Conservation (phyloP, 192 early-diverging fungal genomes). For the Mortierella hygrophila region DNA sequence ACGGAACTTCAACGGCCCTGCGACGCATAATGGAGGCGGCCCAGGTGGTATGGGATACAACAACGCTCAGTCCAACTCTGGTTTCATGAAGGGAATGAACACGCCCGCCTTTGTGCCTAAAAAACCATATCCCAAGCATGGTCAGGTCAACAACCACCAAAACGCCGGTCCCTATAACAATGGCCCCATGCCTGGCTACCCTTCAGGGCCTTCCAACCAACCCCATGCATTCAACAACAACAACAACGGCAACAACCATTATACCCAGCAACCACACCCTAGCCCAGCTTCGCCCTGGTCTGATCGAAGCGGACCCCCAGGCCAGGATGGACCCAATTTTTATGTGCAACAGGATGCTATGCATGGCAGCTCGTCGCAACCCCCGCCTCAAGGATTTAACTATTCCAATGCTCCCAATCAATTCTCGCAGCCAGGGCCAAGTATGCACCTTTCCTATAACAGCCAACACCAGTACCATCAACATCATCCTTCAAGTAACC, state of each 20-base stretch:
- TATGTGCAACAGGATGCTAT: slow-evolving; percentile 22
- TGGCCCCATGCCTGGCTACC: slow-evolving; percentile 3
- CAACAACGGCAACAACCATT: slow-evolving; percentile 20
- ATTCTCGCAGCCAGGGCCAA: slow-evolving; percentile 12
- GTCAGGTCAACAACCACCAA: background rate
- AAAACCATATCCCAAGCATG: slow-evolving; percentile 24
- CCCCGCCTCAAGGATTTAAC: slow-evolving; percentile 10
- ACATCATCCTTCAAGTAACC: slow-evolving; percentile 16
- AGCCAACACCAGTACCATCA: slow-evolving; percentile 11
- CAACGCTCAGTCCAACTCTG: slow-evolving; percentile 13
- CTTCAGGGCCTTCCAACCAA: slow-evolving; percentile 11
- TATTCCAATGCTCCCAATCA: slow-evolving; percentile 14
- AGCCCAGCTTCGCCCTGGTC: slow-evolving; percentile 18
- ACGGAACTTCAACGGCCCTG: slow-evolving; percentile 4
- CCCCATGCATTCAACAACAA: slow-evolving; percentile 3
- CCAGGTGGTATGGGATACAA: background rate
- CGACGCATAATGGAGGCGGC: background rate
- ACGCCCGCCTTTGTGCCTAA: slow-evolving; percentile 26
- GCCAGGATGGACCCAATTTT: slow-evolving; percentile 25
- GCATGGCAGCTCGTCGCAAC: slow-evolving; percentile 9
- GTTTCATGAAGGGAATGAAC: slow-evolving; percentile 33
- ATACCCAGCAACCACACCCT: slow-evolving; percentile 37
- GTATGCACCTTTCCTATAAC: slow-evolving; percentile 10
- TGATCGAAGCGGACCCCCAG: slow-evolving; percentile 20
- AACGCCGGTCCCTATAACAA: slow-evolving; percentile 12